Conservation (phyloP, 164 flowering plant species). For the Annona squamosa region DNA sequence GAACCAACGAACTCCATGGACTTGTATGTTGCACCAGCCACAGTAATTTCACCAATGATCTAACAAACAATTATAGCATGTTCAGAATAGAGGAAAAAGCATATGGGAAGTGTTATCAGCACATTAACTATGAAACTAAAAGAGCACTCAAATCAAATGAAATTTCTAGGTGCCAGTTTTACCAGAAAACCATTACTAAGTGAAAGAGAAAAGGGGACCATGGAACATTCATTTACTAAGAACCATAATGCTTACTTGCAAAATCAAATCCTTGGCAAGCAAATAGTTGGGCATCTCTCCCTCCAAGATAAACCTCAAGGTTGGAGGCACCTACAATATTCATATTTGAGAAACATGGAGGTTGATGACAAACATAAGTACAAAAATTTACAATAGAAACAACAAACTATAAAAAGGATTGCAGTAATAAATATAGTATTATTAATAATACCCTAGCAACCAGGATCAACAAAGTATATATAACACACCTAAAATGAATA, state of each 20-base stretch:
- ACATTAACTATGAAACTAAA: background rate
- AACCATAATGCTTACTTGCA: conserved; percentile 57
- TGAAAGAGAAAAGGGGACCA: background rate
- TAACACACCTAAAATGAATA: too few relatives aligned
- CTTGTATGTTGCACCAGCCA: conserved; percentile 95
- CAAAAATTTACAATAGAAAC: background rate
- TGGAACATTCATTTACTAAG: background rate
- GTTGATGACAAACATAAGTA: background rate
- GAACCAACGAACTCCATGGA: conserved; percentile 96
- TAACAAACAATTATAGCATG: conserved; percentile 16
- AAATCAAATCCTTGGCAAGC: conserved; percentile 95
- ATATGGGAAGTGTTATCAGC: background rate
- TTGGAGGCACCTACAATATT: conserved; percentile 81
- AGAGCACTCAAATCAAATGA: background rate
- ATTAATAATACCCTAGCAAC: background rate
- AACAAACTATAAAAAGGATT: background rate
- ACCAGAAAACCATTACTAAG: background rate
- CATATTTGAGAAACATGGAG: background rate
- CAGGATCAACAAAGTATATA: background rate
- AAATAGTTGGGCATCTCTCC: conserved; percentile 95
- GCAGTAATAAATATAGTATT: background rate
- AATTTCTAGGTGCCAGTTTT: background rate
- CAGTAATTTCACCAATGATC: conserved; percentile 97
- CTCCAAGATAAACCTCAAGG: conserved; percentile 88
- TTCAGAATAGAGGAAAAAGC: background rate